These are phyloP conservation scores for Coemansia pectinata DNA, from an alignment of 192 early-diverging fungal species.

Conservation along the genomic window DNA sequence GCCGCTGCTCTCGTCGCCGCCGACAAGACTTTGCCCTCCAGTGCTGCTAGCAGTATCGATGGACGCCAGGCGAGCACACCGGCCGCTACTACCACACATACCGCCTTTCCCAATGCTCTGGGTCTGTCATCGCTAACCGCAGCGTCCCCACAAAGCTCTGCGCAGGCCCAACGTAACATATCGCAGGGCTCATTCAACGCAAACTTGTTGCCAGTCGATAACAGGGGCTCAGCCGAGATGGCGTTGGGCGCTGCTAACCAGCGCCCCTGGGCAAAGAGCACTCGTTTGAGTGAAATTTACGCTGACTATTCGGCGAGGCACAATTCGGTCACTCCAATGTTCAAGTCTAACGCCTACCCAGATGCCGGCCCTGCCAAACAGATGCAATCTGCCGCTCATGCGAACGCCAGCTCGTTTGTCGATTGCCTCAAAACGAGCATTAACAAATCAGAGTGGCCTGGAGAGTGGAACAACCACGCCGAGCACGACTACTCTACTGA, in stretches of 20 bases:
- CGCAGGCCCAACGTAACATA: slow-evolving; percentile 15
- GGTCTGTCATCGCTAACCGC: slow-evolving; percentile 39
- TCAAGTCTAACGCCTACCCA: slow-evolving; percentile 21
- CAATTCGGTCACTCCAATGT: slow-evolving; percentile 46
- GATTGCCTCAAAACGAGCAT: slow-evolving; percentile 48
- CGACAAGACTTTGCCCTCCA: neutral
- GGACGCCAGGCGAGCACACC: neutral
- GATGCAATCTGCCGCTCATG: slow-evolving; percentile 9
- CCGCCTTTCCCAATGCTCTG: slow-evolving; percentile 22
- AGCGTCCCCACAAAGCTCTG: slow-evolving; percentile 12
- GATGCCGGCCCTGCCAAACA: neutral
- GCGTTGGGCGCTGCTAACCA: neutral
- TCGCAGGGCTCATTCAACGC: slow-evolving; percentile 30
- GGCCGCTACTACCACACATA: slow-evolving; percentile 1
- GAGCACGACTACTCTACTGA: slow-evolving; percentile 28
- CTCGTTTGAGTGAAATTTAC: slow-evolving; percentile 56
- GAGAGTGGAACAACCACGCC: slow-evolving; percentile 17
- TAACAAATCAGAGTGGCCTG: slow-evolving; percentile 27
- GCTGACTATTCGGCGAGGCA: slow-evolving; percentile 56
- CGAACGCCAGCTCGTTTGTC: slow-evolving; percentile 44
- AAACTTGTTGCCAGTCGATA: neutral
- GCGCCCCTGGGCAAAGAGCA: slow-evolving; percentile 54
- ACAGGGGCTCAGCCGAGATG: slow-evolving; percentile 4
- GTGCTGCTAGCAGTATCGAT: neutral
- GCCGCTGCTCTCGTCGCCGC: neutral